These are phyloP conservation scores for Theobroma cacao DNA, from an alignment of 345 rosid species.

Conservation along the genomic window DNA sequence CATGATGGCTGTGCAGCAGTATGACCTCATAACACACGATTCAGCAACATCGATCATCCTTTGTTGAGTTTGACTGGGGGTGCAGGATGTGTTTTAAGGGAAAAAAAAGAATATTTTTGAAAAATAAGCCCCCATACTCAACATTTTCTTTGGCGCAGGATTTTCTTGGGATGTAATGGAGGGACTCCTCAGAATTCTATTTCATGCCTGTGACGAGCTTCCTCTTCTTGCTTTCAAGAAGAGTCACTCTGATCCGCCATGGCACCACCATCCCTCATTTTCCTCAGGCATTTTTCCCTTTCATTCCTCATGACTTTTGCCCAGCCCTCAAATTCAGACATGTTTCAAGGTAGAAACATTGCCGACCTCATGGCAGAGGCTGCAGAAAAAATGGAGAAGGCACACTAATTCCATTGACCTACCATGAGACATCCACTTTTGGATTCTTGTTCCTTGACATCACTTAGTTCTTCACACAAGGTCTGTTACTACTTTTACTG, in stretches of 20 bases:
- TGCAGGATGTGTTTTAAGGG: conserved; percentile 37
- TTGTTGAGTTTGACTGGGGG: conserved; percentile 54
- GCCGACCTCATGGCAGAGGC: conserved; percentile 72
- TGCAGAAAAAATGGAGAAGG: conserved; percentile 61
- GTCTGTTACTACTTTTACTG: conserved; percentile 82
- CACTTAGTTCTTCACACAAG: conserved; percentile 72
- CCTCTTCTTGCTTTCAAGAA: conserved; percentile 64
- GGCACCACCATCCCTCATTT: conserved; percentile 63
- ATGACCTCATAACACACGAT: conserved; percentile 13
- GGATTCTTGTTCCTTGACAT: conserved; percentile 89
- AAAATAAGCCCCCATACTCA: conserved; percentile 78
- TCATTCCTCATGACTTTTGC: conserved; percentile 70
- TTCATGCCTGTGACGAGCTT: conserved; percentile 60
- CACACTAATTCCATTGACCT: conserved; percentile 62
- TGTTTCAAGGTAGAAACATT: conserved; percentile 65
- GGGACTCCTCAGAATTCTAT: conserved; percentile 58
- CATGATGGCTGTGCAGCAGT: conserved; percentile 3
- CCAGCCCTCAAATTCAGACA: conserved; percentile 67
- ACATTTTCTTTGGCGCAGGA: conserved; percentile 96
- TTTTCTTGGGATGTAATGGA: conserved; percentile 63
- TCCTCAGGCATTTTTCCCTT: conserved; percentile 63
- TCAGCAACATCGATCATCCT: conserved; percentile 22
- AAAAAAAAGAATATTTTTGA: conserved; percentile 37
- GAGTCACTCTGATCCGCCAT: conserved; percentile 59
- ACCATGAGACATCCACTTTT: conserved; percentile 75